Conservation (phyloP, 2,329 filamentous ascomycete genomes). For the Calonectria naviculata region DNA sequence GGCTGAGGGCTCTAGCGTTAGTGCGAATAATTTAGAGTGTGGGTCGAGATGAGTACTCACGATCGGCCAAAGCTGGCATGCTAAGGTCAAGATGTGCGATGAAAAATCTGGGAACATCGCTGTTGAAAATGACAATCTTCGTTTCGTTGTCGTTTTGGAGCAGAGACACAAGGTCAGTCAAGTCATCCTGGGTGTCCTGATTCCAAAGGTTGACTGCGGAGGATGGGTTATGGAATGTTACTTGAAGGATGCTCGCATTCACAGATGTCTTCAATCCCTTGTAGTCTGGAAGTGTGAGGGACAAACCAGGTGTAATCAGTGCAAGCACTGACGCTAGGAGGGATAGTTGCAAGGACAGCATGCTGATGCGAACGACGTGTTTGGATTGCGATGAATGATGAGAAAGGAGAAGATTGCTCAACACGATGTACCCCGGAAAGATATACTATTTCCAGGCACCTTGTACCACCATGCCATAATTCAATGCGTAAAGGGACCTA, state of each 20-base stretch:
- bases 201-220: background rate
- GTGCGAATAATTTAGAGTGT: background rate
- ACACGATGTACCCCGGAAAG: too few relatives aligned
- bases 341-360: too few relatives aligned
- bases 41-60: background rate
- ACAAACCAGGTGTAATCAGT: background rate
- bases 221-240: background rate
- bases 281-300: background rate
- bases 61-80: background rate
- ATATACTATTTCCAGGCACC: too few relatives aligned
- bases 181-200: background rate
- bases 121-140: conserved; percentile 7
- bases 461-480: too few relatives aligned
- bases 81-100: background rate
- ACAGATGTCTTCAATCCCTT: background rate
- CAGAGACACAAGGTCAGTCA: background rate
- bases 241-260: background rate
- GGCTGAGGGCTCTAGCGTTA: background rate
- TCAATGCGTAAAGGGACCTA: too few relatives aligned
- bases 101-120: background rate
- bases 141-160: background rate
- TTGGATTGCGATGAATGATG: too few relatives aligned
- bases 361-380: too few relatives aligned
- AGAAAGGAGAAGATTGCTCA: too few relatives aligned
- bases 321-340: too few relatives aligned